Conservation (phyloP, 2,329 filamentous ascomycete genomes). For the Cladorrhinum sp. region DNA sequence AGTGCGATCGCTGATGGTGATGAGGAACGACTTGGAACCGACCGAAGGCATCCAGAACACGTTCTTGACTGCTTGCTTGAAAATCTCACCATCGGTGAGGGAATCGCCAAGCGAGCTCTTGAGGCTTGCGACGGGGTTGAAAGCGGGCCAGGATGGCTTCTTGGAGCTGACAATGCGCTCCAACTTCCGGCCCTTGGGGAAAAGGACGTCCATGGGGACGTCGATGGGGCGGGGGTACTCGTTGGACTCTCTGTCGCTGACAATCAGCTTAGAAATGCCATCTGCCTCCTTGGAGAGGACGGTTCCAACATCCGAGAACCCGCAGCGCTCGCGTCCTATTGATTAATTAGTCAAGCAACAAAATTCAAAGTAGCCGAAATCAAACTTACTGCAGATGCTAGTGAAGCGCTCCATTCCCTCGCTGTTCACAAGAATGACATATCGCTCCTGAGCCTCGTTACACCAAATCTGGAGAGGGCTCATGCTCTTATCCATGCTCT, state of each 20-base stretch:
- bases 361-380: not conserved
- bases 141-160: conserved; percentile 63
- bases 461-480: conserved; percentile 98
- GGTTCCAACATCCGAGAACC: conserved; percentile 85
- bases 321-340: conserved; percentile 77
- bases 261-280: conserved; percentile 68
- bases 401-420: conserved; percentile 75
- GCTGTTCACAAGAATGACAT: conserved; percentile 83
- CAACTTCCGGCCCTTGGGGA: conserved; percentile 83
- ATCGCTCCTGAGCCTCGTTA: conserved; percentile 94
- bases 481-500: conserved; percentile 87
- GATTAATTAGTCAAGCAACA: conserved; percentile 16
- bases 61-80: conserved; percentile 68
- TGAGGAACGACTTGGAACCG: conserved; percentile 95
- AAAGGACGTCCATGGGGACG: conserved; percentile 81
- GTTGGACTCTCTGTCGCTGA: conserved; percentile 76
- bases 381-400: conserved; percentile 55
- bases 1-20: conserved; percentile 91
- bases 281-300: conserved; percentile 60
- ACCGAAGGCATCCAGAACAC: conserved; percentile 85
- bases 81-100: conserved; percentile 49
- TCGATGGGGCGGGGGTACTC: conserved; percentile 79
- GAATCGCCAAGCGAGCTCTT: conserved; percentile 59
- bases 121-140: conserved; percentile 67
- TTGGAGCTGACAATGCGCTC: conserved; percentile 69